phyloP scores from a whole-genome alignment of 176 grass and related monocot genomes.

The Lolium rigidum region DNA sequence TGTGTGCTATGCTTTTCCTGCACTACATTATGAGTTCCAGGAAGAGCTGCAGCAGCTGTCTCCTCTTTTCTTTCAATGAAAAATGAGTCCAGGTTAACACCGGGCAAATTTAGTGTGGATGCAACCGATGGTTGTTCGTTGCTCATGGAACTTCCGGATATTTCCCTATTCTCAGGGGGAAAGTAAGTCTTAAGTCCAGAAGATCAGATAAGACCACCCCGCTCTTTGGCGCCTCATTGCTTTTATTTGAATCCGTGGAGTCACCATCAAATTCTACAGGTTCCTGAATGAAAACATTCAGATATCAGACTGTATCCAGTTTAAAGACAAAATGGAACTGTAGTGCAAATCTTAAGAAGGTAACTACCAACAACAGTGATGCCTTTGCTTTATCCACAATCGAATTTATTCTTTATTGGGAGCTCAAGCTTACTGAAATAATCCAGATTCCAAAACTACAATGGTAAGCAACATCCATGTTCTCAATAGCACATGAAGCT shows the following conservation, averaged over 20 bases:
- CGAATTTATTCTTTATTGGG: not conserved
- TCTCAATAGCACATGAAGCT: conserved; percentile 18
- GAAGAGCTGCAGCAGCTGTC: conserved; percentile 36
- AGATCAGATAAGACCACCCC: conserved; percentile 77
- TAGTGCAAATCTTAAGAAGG: conserved; percentile 20
- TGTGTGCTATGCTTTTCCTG: conserved; percentile 49
- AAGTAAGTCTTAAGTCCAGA: conserved; percentile 74
- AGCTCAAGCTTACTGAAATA: conserved; percentile 28
- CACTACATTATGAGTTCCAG: conserved; percentile 21
- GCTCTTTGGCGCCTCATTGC: conserved; percentile 55
- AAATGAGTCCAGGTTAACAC: conserved; percentile 64
- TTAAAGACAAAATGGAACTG: conserved; percentile 25
- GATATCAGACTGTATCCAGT: conserved; percentile 36
- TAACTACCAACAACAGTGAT: not conserved
- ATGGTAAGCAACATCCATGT: conserved; percentile 5
- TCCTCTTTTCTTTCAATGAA: conserved; percentile 66
- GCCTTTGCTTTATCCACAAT: not conserved
- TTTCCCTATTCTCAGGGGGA: conserved; percentile 52
- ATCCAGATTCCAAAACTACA: conserved; percentile 18
- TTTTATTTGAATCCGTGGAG: conserved; percentile 60
- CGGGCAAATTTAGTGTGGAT: conserved; percentile 52
- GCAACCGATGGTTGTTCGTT: conserved; percentile 44
- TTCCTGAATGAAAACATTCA: conserved; percentile 66
- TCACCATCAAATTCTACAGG: conserved; percentile 72
- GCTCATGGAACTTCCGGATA: conserved; percentile 35